Evolutionary conservation across 2,329 filamentous ascomycete genomes (phyloP).

Genomic region (Trichoderma sp.): DNA sequence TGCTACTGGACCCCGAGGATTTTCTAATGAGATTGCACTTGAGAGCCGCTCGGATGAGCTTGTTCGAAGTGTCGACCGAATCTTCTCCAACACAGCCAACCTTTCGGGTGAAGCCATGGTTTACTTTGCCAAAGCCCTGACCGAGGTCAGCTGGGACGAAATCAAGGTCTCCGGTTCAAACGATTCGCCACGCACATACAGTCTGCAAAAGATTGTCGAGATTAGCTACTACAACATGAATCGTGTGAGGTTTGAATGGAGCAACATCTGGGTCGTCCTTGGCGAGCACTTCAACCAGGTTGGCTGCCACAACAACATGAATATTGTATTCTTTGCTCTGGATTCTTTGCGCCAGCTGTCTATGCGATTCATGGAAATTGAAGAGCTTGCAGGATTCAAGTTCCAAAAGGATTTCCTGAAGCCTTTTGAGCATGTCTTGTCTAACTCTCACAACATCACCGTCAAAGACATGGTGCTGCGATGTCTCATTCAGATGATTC

Average conservation of each 20-base stretch:
- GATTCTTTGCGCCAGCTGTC: constrained; percentile 93
- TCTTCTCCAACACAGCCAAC: constrained; percentile 94
- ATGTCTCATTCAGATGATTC: constrained; percentile 98
- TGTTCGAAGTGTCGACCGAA: constrained; percentile 86
- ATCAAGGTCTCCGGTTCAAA: constrained; percentile 96
- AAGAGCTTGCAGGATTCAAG: constrained; percentile 96
- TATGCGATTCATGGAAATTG: constrained; percentile 98
- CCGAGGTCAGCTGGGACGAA: constrained; percentile 97
- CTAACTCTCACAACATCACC: constrained; percentile 82
- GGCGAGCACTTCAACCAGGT: constrained; percentile 98
- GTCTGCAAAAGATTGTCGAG: constrained; percentile 95
- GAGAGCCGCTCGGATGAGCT: constrained; percentile 93
- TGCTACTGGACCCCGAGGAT: constrained; percentile 59
- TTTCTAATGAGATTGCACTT: constrained; percentile 77
- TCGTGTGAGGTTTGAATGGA: constrained; percentile 97
- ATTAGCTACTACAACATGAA: constrained; percentile 99
- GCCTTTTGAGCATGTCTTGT: constrained; percentile 95
- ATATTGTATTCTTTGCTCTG: constrained; percentile 94
- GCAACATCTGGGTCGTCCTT: constrained; percentile 94
- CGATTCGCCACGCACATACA: constrained; percentile 94
- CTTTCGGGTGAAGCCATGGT: constrained; percentile 92
- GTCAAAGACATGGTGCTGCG: constrained; percentile 97
- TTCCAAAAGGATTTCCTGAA: constrained; percentile 99
- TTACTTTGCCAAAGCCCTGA: constrained; percentile 86
- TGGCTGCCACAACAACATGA: constrained; percentile 92